These are phyloP conservation scores for Colletotrichum salicis DNA, from an alignment of 2,329 filamentous ascomycete genomes.

Conservation along the genomic window DNA sequence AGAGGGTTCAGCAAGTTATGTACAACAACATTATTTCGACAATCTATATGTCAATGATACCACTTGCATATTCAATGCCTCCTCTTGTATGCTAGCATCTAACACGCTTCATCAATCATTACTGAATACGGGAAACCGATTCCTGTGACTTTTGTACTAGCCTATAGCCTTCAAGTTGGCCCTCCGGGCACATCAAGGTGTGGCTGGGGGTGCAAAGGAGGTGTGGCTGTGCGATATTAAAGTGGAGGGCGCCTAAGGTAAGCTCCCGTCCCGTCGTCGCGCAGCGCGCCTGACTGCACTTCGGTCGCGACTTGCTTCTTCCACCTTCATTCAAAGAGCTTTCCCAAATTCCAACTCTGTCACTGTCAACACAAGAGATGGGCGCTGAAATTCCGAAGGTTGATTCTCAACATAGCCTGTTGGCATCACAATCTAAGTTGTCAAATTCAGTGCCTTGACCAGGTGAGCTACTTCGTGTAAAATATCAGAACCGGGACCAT, in stretches of 20 bases:
- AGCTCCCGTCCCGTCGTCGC: too few species aligned
- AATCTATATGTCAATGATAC: neutral
- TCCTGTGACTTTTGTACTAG: too few species aligned
- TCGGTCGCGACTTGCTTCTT: neutral
- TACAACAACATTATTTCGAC: neutral
- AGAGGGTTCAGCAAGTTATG: neutral
- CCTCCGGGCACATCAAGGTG: neutral
- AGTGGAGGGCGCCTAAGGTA: too few species aligned
- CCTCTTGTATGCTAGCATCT: too few species aligned
- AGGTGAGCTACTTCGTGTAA: neutral
- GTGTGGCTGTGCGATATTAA: neutral
- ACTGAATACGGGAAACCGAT: too few species aligned
- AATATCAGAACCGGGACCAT: neutral
- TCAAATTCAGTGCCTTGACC: neutral
- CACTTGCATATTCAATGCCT: neutral
- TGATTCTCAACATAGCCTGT: neutral
- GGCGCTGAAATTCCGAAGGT: fast-evolving
- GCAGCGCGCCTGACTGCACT: neutral
- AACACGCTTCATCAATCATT: too few species aligned
- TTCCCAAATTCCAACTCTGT: neutral
- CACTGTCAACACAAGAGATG: neutral
- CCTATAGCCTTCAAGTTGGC: too few species aligned
- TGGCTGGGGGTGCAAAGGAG: neutral
- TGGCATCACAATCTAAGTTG: neutral
- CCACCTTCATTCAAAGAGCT: neutral